Evolutionary conservation across 2,329 filamentous ascomycete species (phyloP), one percentile per base, ranked within the genome.

Genomic region (Nothopassalora personata): DNA sequence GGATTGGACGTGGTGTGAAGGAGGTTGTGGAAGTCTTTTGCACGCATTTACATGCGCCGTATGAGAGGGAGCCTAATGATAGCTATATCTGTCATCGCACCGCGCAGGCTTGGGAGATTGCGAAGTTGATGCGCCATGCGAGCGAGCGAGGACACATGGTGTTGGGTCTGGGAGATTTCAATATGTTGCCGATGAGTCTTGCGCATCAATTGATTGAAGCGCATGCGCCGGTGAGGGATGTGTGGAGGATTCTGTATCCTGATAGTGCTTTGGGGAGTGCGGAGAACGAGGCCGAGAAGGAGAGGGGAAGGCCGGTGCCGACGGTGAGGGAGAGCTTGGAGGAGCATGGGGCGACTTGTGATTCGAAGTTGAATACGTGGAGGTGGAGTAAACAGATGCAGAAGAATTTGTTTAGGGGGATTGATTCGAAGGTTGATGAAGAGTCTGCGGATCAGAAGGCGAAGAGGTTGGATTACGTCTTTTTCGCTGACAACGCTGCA

Each of bases 391-490:
- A 89, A 68, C 78, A 77, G 15, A 80, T 89, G 67, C 87, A 85
- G 72, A 88, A 88, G 68, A 80, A 81, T 5, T 77, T 95, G 2
- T 82, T 82, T 15, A 83, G 83, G 49, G 87, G 87, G 0, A 81
- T 83, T 56, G 81, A 86, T n/a, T 79, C 86, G 45, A 73, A 79
- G 5, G 80, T 96, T 6, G 79, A 87, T n/a, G 81, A 83, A 0
- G 81, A 87, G 50, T 83, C 84, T 0, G 74, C 80, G 3, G 92
- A 97, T 71, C 85, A 84, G 0, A 80, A 79, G 27, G 93, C 89
- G n/a, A 93, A 96, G 73, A 81, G 94, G 23, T 82, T 97, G 51
- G 94, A 99, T 75, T 99, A 99, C 75, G 88, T 99, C 69, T 97
- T 99, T 75, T 87, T 90, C 66, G 84, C 83, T 1, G 63, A 65